Percentiles rank a stretch among this genome's conserved stretches.
These are phyloP conservation scores for Colletotrichum tamarilloi DNA, from an alignment of 2,329 filamentous ascomycete genomes.

Conservation along the genomic window DNA sequence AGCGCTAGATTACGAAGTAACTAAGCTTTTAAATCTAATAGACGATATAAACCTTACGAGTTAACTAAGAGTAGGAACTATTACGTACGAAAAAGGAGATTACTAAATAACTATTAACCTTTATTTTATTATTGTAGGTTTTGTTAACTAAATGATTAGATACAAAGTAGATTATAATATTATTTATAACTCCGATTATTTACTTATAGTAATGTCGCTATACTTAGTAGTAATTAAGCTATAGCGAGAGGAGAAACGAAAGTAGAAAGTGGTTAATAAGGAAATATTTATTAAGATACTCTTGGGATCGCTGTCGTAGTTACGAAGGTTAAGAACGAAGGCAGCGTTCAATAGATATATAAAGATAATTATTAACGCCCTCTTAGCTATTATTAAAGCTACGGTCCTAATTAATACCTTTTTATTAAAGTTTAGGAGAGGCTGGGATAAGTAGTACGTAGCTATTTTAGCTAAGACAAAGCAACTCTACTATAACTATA, in stretches of 20 bases:
- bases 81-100: not conserved
- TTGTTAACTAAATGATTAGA: not conserved
- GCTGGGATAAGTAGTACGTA: no score
- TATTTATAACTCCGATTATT: not conserved
- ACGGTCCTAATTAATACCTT: no score
- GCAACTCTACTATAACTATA: no score
- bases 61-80: not conserved
- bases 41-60: not conserved
- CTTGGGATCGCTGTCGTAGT: no score
- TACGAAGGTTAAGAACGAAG: no score
- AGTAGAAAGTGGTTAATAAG: conserved; percentile 1
- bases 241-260: not conserved
- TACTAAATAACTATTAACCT: not conserved
- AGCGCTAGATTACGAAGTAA: not conserved
- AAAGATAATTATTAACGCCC: no score
- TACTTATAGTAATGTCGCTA: not conserved
- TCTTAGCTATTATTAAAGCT: no score
- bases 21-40: not conserved
- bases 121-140: not conserved
- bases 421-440: no score
- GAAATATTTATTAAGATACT: no score
- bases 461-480: no score
- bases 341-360: no score
- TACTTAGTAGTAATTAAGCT: not conserved
- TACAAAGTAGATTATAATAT: not conserved